Base-by-base conservation (phyloP, 148 eudicot species). In the Oxyria digyna region DNA sequence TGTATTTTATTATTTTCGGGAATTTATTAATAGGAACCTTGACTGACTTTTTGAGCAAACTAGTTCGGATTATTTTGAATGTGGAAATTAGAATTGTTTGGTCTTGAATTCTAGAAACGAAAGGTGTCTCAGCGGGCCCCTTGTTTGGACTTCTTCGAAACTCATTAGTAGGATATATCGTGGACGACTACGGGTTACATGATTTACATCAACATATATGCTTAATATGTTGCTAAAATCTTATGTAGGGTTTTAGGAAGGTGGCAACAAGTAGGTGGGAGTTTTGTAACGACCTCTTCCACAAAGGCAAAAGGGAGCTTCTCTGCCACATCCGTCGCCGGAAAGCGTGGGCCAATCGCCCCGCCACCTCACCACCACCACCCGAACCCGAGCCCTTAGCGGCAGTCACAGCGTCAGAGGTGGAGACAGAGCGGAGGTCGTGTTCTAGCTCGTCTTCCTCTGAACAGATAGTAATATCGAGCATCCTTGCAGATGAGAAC, bases 181-280 rank as follows among this genome's bases (percentile, higher is more conserved):
- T 46, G 23, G 52, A 46, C 15, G 18, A n/a, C n/a, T n/a, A n/a
- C n/a, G n/a, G n/a, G n/a, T n/a, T n/a, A n/a, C n/a, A n/a, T n/a
- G n/a, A n/a, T n/a, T n/a, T n/a, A n/a, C n/a, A n/a, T n/a, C n/a
- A 35, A 35, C 12, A 18, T 52, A 18, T 50, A 18, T 50, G 27
- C 7, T 20, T 50, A n/a, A n/a, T 8, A 50, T 50, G 57, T 23
- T 0, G 24, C n/a, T 4, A 26, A 24, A 2, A 2, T 2, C 26
- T 1, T 13, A 4, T 8, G 2, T 65, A 93, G 96, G 98, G 98
- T 14, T 93, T 93, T 38, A 81, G 88, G 33, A 93, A 93, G 79
- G 95, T 83, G 66, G 87, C 96, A 59, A 86, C 95, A 64, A 86
- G 48, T 71, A 72, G 95, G 24, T 89, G 98, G 96, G 96, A 93